phyloP scores from a whole-genome alignment of 2,329 filamentous ascomycete species.

The Diaporthe caulivora region DNA sequence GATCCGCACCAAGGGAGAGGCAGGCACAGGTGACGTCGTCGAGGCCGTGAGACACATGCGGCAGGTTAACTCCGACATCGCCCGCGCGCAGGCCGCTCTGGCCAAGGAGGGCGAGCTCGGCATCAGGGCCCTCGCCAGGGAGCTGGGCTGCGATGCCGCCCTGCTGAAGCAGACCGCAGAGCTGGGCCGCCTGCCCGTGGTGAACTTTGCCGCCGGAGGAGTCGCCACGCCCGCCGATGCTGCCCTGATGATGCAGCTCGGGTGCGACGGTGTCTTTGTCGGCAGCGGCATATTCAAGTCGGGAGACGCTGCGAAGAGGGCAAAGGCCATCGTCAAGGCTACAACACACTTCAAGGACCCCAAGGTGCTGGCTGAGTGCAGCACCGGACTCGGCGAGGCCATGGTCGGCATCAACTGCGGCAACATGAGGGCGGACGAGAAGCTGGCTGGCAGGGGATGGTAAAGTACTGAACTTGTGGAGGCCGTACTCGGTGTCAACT shows the following conservation, averaged over 20 bases:
- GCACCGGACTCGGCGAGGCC: constrained; percentile 91
- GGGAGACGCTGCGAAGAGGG: constrained; percentile 88
- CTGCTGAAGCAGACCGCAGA: constrained; percentile 89
- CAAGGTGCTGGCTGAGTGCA: constrained; percentile 87
- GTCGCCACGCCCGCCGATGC: constrained; percentile 99
- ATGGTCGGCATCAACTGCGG: constrained; percentile 96
- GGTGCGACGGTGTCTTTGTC: constrained; percentile 97
- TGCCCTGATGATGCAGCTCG: constrained; percentile 97
- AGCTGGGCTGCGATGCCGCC: constrained; percentile 82
- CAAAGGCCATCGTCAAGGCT: constrained; percentile 94
- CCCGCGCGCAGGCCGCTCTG: constrained; percentile 82
- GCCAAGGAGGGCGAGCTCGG: constrained; percentile 62
- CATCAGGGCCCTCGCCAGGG: constrained; percentile 80
- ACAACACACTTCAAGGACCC: constrained; percentile 91
- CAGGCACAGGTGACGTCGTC: constrained; percentile 95
- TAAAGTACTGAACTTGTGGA: constrained; percentile 53
- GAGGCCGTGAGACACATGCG: constrained; percentile 98
- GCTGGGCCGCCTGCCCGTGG: constrained; percentile 89
- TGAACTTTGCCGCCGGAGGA: constrained; percentile 98
- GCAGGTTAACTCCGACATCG: constrained; percentile 86
- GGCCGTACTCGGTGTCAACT: too few species aligned
- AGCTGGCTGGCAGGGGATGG: constrained; percentile 88
- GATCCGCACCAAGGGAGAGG: constrained; percentile 99
- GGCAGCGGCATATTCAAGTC: constrained; percentile 98
- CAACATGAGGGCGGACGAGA: constrained; percentile 82